Base-by-base conservation (phyloP, 164 flowering plant genomes). In the Macadamia tetraphylla region DNA sequence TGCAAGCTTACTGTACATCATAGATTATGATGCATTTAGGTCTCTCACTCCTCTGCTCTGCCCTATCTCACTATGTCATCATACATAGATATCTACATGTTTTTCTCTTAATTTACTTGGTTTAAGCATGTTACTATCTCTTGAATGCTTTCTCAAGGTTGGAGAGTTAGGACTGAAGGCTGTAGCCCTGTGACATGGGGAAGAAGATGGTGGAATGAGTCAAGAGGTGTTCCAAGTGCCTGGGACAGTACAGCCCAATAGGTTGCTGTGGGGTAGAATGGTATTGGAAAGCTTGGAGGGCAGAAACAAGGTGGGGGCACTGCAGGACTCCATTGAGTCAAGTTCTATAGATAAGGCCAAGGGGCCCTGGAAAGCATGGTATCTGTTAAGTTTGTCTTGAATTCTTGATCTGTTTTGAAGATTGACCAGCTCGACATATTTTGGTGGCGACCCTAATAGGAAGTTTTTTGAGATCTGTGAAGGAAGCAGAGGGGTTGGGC, bases 231-330 rank as follows among this genome's bases (percentile, higher is more conserved):
- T 83, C 95, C 95, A 87, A 64, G 81, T 42, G 8, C 80, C 79
- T 6, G 87, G 80, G n/a, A 81, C 69, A 23, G 76, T 63, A 72
- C 88, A 88, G 48, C 81, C 82, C 94, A 88, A 70, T 78, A 86
- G 18, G 81, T 53, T n/a, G 86, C 61, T 42, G 81, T 70, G 1
- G 88, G 89, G 69, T 77, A 87, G 64, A 84, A 83, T 29, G 89
- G 58, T 62, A 84, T 57, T 0, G 89, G 88, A 62, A 73, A 80
- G 62, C 76, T 83, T 0, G 90, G 31, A 67, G 87, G 82, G 69
- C 81, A 83, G 58, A 87, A 82, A 6, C 79, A 74, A 9, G 81
- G 84, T 48, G 83, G 76, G 7, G 88, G 82, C 30, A 79, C 66
- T 23, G 87, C 58, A 59, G 87, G 58, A 57, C 56, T 68, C 83